phyloP scores from a whole-genome alignment of 2,329 filamentous ascomycete species.

The Atkinsonella hypoxylon region DNA sequence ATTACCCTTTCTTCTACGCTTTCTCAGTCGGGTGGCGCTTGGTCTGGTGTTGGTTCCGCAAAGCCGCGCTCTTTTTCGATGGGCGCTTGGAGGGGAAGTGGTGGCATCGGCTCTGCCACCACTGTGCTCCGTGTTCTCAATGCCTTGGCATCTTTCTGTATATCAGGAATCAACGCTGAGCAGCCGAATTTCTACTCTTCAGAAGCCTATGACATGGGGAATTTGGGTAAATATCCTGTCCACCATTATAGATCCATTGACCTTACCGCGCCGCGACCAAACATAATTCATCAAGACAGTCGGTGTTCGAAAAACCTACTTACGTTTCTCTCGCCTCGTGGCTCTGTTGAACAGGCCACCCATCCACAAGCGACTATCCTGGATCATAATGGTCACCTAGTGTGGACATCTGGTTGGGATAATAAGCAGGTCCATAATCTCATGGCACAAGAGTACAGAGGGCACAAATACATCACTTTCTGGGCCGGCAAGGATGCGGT shows the following conservation, averaged over 20 bases:
- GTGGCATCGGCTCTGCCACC: slow-evolving; percentile 1
- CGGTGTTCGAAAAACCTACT: slow-evolving; percentile 22
- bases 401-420: slow-evolving; percentile 20
- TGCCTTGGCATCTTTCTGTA: background rate
- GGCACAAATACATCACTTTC: slow-evolving; percentile 10
- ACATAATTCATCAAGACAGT: slow-evolving; percentile 14
- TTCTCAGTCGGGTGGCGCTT: background rate
- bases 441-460: slow-evolving; percentile 10
- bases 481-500: slow-evolving; percentile 27
- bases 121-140: background rate
- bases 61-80: background rate
- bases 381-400: slow-evolving; percentile 25
- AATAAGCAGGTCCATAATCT: slow-evolving; percentile 17
- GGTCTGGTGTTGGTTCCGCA: background rate
- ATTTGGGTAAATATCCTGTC: slow-evolving; percentile 14
- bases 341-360: slow-evolving; percentile 15
- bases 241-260: slow-evolving; percentile 11
- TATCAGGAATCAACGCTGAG: background rate
- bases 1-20: background rate
- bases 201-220: slow-evolving; percentile 13
- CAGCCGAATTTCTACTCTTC: slow-evolving; percentile 4
- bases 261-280: slow-evolving; percentile 16
- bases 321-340: slow-evolving; percentile 22
- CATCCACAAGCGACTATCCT: slow-evolving; percentile 26
- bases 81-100: background rate